phyloP scores from a whole-genome alignment of 768 basidiomycete species.

The Hypholoma fasciculare region DNA sequence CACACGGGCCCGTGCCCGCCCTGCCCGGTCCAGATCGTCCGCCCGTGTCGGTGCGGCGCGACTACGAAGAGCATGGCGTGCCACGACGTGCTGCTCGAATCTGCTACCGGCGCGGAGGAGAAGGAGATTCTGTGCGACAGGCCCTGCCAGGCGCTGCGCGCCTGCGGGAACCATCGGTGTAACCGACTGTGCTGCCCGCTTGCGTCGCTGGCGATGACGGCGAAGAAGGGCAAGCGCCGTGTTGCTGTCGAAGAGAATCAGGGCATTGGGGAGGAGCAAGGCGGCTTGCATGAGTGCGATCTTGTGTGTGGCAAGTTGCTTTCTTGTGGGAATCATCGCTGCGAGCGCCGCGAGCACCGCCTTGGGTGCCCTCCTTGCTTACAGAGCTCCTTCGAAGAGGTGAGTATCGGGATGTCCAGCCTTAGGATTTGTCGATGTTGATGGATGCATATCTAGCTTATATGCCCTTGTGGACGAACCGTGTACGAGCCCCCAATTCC shows the following conservation, averaged over 20 bases:
- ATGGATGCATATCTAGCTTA: constrained; percentile 41
- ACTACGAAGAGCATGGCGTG: constrained; percentile 62
- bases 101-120: constrained; percentile 27
- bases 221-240: constrained; percentile 65
- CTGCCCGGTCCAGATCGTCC: constrained; percentile 65
- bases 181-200: constrained; percentile 87
- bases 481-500: constrained; percentile 86
- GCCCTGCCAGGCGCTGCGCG: constrained; percentile 73
- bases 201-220: constrained; percentile 51
- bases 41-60: constrained; percentile 87
- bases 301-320: constrained; percentile 74
- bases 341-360: constrained; percentile 79
- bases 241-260: constrained; percentile 21
- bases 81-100: constrained; percentile 37
- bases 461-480: constrained; percentile 86
- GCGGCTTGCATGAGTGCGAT: constrained; percentile 83
- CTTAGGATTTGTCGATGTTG: not conserved
- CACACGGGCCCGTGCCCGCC: constrained; percentile 83
- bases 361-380: constrained; percentile 84
- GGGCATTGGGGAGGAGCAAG: constrained; percentile 55
- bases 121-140: constrained; percentile 77
- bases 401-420: constrained; percentile 26
- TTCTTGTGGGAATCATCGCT: constrained; percentile 76
- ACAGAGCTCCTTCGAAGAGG: constrained; percentile 91
- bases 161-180: constrained; percentile 89